Conservation (phyloP, 352 stramenopile species). For the Peronosclerospora sorghi region DNA sequence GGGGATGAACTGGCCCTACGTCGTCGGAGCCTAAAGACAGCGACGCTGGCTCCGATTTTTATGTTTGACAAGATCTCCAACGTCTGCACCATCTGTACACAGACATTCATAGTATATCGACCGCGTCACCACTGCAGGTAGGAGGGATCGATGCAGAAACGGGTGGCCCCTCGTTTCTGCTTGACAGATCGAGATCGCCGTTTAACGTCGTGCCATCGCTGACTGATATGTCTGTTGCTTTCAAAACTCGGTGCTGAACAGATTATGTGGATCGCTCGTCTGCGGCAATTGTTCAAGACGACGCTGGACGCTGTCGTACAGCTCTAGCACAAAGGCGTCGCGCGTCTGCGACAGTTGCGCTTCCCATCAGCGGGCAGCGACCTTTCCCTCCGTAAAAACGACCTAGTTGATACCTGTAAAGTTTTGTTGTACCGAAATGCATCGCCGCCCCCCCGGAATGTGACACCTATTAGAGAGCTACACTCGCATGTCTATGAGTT, state of each 20-base stretch:
- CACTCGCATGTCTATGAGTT: too few relatives aligned
- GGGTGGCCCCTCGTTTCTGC: too few relatives aligned
- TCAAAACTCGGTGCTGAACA: slow-evolving; percentile 14
- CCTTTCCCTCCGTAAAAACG: slow-evolving; percentile 21
- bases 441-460: too few relatives aligned
- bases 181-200: slow-evolving; percentile 5
- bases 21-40: slow-evolving; percentile 56
- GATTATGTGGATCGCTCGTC: slow-evolving; percentile 69
- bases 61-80: slow-evolving; percentile 84
- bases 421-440: slow-evolving; percentile 12
- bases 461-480: too few relatives aligned
- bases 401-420: slow-evolving; percentile 15
- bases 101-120: slow-evolving; percentile 76
- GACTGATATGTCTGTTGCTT: slow-evolving; percentile 11
- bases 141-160: too few relatives aligned
- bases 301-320: slow-evolving; percentile 69
- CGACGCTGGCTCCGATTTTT: slow-evolving; percentile 72
- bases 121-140: slow-evolving; percentile 77
- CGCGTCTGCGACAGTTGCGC: slow-evolving; percentile 67
- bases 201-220: slow-evolving; percentile 13
- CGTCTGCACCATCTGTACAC: slow-evolving; percentile 74
- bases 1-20: slow-evolving; percentile 43
- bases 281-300: slow-evolving; percentile 74
- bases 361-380: slow-evolving; percentile 31
- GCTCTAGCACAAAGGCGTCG: slow-evolving; percentile 67